phyloP scores from a whole-genome alignment of 2,329 filamentous ascomycete genomes.

The Alternaria arbusti region DNA sequence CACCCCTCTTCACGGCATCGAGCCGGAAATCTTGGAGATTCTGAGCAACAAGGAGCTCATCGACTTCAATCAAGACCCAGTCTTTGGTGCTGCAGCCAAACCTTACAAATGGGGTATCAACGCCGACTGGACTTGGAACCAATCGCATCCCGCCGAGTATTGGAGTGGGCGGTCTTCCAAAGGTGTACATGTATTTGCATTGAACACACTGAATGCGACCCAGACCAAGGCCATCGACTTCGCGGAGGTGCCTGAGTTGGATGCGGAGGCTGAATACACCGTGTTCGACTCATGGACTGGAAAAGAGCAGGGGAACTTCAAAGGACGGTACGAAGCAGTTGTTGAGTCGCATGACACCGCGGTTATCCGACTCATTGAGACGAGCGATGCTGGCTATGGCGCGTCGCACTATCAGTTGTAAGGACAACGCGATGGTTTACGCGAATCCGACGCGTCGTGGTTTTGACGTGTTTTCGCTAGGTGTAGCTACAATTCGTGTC shows the following conservation, averaged over 20 bases:
- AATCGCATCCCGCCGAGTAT: constrained; percentile 35
- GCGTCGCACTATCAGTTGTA: background rate
- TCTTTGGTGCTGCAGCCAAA: constrained; percentile 49
- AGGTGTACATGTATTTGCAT: constrained; percentile 33
- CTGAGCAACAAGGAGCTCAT: constrained; percentile 51
- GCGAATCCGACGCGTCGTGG: background rate
- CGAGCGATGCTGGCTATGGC: background rate
- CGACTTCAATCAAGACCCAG: constrained; percentile 54
- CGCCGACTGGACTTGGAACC: constrained; percentile 58
- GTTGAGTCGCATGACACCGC: constrained; percentile 5
- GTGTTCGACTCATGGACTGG: constrained; percentile 31
- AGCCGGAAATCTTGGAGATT: constrained; percentile 48
- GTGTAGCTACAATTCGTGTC: background rate
- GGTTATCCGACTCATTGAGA: background rate
- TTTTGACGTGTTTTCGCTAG: background rate
- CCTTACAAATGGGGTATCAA: constrained; percentile 59
- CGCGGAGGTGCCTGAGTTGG: constrained; percentile 28
- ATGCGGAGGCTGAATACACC: constrained; percentile 14
- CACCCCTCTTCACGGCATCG: constrained; percentile 46
- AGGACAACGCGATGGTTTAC: background rate
- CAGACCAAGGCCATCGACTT: constrained; percentile 23
- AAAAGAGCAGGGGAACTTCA: constrained; percentile 5
- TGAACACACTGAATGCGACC: constrained; percentile 29
- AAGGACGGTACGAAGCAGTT: background rate
- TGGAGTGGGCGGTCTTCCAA: constrained; percentile 33